Evolutionary conservation across 2,329 filamentous ascomycete genomes (phyloP), one percentile per base, ranked within the genome.

Genomic region (Colletotrichum lindemuthianum): DNA sequence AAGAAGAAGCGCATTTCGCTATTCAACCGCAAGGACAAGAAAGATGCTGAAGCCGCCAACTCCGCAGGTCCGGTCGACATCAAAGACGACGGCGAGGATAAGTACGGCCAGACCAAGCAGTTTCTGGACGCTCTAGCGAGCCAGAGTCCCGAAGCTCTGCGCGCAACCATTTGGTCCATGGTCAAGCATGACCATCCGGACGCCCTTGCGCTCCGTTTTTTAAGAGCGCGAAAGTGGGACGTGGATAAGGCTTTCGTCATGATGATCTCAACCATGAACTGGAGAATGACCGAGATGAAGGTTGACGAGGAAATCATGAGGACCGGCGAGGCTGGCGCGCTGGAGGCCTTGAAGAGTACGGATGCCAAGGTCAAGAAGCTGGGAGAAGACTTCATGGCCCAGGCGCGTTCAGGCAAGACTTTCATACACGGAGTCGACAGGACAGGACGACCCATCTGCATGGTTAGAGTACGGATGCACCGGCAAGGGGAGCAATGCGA

Each of bases 131-230:
- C 93, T 0, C 78, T 99, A 9, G 89, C 90, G 52, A 92, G 86
- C 65, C 86, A 91, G 72, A 85, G 88, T 1, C 92, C 95, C 0
- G 92, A 96, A 72, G 85, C 90, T 47, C 87, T 99, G 69, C 88
- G 93, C 56, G 82, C 84, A 13, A 90, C 93, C 0, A 91, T 98
- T 74, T 98, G 96, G 96, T 86, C 82, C 69, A 97, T 97, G 93
- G 87, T 95, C 63, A 99, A 98, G 81, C 90, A 96, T 72, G 96
- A 99, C 73, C 88, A 98, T 74, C 96, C 96, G 0, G 96, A 99
- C 78, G 91, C 90, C 2, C 81, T 96, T 15, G 80, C 95, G 13
- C 80, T 97, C 61, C 88, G 93, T 45, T 97, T 97, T 77, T 81
- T 97, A 60, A 85, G 93, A 55, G 93, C 93, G n/a, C 86, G 93